phyloP scores from a whole-genome alignment of 2,329 filamentous ascomycete species.

The Epichloe uncinata region DNA sequence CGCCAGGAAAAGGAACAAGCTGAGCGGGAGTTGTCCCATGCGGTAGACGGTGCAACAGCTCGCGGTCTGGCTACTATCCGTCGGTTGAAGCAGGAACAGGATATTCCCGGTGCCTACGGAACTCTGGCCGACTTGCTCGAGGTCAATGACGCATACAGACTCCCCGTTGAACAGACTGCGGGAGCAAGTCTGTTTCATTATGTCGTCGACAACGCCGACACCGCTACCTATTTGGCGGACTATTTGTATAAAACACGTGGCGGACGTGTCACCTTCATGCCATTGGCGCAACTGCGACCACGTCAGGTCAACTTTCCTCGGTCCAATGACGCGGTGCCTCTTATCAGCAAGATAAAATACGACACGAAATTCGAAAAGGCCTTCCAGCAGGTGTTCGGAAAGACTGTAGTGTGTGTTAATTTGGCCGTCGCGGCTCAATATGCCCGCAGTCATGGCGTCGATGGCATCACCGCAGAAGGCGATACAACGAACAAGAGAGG shows the following conservation, averaged over 20 bases:
- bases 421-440: conserved; percentile 81
- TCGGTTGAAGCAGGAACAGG: conserved; percentile 63
- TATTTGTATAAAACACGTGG: conserved; percentile 65
- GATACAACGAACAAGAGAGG: conserved; percentile 92
- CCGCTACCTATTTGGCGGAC: conserved; percentile 69
- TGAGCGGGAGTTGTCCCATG: conserved; percentile 63
- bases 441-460: conserved; percentile 79
- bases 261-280: conserved; percentile 89
- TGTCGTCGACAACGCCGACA: conserved; percentile 83
- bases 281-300: conserved; percentile 66
- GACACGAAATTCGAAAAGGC: conserved; percentile 67
- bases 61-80: conserved; percentile 79
- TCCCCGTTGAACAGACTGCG: conserved; percentile 85
- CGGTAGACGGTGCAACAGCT: conserved; percentile 82
- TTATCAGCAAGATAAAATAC: conserved; percentile 74
- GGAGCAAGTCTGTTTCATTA: conserved; percentile 92
- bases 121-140: conserved; percentile 88
- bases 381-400: conserved; percentile 90
- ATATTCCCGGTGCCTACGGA: conserved; percentile 79
- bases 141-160: conserved; percentile 70
- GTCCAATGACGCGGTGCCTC: conserved; percentile 73
- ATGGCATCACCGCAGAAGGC: conserved; percentile 87
- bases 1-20: conserved; percentile 64
- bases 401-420: conserved; percentile 86
- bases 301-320: conserved; percentile 65